Evolutionary conservation across 192 early-diverging fungal genomes (phyloP).

Genomic region (Dimargaris verticillata): DNA sequence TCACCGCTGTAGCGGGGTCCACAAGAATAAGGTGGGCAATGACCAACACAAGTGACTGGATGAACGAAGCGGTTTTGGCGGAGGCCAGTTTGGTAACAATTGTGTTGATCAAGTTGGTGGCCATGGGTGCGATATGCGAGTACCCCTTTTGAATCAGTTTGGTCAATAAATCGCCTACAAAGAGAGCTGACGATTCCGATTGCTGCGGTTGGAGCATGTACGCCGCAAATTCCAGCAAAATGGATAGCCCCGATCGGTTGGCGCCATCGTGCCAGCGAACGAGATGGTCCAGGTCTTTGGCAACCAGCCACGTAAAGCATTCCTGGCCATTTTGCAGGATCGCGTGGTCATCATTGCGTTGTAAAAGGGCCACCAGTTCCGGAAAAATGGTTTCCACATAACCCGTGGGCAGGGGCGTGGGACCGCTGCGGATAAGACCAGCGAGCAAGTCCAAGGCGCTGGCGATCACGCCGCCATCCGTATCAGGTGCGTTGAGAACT

Average conservation of each 20-base stretch:
- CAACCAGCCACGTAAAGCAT: constrained; percentile 61
- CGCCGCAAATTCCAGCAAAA: constrained; percentile 65
- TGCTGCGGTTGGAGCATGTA: constrained; percentile 55
- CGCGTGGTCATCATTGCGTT: constrained; percentile 47
- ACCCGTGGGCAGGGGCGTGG: constrained; percentile 52
- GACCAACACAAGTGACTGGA: constrained; percentile 68
- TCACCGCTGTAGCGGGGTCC: constrained; percentile 24
- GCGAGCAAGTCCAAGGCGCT: constrained; percentile 57
- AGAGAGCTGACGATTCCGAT: constrained; percentile 65
- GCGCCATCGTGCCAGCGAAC: constrained; percentile 45
- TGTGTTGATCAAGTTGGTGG: constrained; percentile 65
- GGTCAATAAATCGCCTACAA: constrained; percentile 77
- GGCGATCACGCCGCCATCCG: constrained; percentile 18
- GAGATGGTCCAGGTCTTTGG: constrained; percentile 59
- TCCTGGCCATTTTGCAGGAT: constrained; percentile 82
- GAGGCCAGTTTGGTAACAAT: constrained; percentile 50
- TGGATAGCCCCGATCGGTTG: constrained; percentile 44
- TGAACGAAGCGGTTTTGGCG: constrained; percentile 62
- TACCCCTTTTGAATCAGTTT: constrained; percentile 69
- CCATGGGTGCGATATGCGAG: constrained; percentile 27
- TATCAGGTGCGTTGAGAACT: constrained; percentile 32
- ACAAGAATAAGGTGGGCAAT: constrained; percentile 69
- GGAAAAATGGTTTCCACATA: constrained; percentile 69
- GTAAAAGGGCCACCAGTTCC: constrained; percentile 54
- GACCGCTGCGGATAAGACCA: constrained; percentile 46